phyloP scores from a whole-genome alignment of 306 rosid genomes.

The Ochetophila trinervis region DNA sequence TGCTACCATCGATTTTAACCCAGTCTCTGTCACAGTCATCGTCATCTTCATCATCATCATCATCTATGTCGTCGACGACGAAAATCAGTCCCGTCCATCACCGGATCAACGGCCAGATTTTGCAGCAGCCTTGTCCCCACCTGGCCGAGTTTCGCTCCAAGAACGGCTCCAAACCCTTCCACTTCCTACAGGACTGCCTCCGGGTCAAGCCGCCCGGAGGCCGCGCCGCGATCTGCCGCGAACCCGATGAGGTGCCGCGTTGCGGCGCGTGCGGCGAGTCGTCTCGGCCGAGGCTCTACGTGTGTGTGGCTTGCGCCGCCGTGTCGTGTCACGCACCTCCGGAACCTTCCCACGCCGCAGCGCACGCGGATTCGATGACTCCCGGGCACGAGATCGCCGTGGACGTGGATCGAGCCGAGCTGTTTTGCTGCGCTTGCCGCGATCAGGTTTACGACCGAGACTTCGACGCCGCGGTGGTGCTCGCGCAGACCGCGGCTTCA shows the following conservation, averaged over 20 bases:
- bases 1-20: slow-evolving; percentile 31
- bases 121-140: slow-evolving; percentile 69
- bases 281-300: slow-evolving; percentile 52
- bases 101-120: slow-evolving; percentile 50
- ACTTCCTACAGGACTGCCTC: slow-evolving; percentile 70
- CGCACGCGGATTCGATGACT: slow-evolving; percentile 55
- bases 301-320: slow-evolving; percentile 75
- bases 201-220: slow-evolving; percentile 75
- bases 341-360: slow-evolving; percentile 62
- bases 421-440: slow-evolving; percentile 83
- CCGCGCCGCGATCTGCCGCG: slow-evolving; percentile 77
- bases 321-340: slow-evolving; percentile 58
- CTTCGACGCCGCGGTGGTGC: slow-evolving; percentile 78
- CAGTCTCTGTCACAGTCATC: slow-evolving; percentile 29
- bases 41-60: slow-evolving; percentile 28
- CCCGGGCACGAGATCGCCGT: slow-evolving; percentile 90
- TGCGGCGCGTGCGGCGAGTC: slow-evolving; percentile 59
- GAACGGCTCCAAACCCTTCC: slow-evolving; percentile 71
- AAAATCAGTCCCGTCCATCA: slow-evolving; percentile 33
- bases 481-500: slow-evolving; percentile 64
- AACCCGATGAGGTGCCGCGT: slow-evolving; percentile 62
- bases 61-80: slow-evolving; percentile 67
- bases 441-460: slow-evolving; percentile 93
- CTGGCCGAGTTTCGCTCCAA: slow-evolving; percentile 65
- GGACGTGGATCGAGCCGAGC: slow-evolving; percentile 92